Evolutionary conservation across 139 green algal genomes (phyloP), one percentile per base, ranked within the genome.

Genomic region (Nannochloris sp.): DNA sequence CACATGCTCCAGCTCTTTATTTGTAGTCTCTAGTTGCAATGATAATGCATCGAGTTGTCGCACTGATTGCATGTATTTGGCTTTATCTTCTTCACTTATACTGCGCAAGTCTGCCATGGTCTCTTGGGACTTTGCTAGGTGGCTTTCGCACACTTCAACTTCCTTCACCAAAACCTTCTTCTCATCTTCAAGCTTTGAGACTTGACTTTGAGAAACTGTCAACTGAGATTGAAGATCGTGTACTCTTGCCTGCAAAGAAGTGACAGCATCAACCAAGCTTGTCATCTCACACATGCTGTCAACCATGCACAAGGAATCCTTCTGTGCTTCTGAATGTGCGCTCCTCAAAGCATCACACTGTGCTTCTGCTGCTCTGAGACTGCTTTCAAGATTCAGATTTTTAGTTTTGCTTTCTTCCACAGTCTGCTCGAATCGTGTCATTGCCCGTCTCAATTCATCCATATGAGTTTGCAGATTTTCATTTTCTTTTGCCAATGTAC

Each of bases 211-310:
- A 57, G 60, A 27, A 25, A 16, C 15, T 25, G 51, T 40, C 14
- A 43, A 10, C 34, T 72, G 46, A 11, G 44, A 11, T 53, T 69
- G 57, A 36, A 76, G 57, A 49, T 67, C 50, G 4, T 57, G 36
- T 43, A 66, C 71, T 59, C 64, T 64, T 43, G 61, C 7, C 64
- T 77, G 70, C 40, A 77, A 31, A 16, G 64, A 59, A n/a, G 56
- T 44, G 40, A 77, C 70, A 1, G 70, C 64, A 18, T 77, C 70
- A n/a, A 77, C 59, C n/a, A 77, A 59, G n/a, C 64, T 64, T 19
- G 29, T 55, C 69, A 75, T 75, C 34, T 71, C 63, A 44, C 69
- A 75, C 62, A 75, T 72, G 36, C 40, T 71, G 34, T 75, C 69
- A 48, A 68, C 62, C 27, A 21, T 16, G 58, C 44, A 15, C 25